phyloP scores from a whole-genome alignment of 1,284 basidiomycete genomes.

The Termitomyces sp. region DNA sequence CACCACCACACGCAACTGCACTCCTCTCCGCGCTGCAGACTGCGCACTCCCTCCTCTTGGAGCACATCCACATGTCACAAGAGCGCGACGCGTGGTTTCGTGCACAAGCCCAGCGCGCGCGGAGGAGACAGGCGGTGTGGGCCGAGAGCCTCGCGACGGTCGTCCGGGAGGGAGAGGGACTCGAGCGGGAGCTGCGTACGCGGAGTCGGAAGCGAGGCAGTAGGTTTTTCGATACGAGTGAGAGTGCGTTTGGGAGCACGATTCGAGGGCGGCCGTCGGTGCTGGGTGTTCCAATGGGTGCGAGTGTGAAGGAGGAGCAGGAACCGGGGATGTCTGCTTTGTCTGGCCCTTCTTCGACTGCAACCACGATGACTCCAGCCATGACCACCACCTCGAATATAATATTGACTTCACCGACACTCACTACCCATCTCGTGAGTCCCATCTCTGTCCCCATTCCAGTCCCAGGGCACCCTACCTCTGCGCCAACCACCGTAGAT shows the following conservation, averaged over 20 bases:
- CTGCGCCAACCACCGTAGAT: background rate
- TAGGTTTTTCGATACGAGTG: constrained; percentile 39
- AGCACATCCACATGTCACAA: constrained; percentile 70
- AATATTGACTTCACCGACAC: background rate
- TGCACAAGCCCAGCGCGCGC: constrained; percentile 59
- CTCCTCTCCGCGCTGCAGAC: constrained; percentile 44
- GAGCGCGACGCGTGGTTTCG: constrained; percentile 84
- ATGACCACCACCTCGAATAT: no score
- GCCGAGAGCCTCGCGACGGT: constrained; percentile 88
- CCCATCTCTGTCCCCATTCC: background rate
- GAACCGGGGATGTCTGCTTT: no score
- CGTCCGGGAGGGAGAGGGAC: constrained; percentile 80
- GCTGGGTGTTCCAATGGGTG: background rate
- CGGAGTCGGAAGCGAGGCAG: constrained; percentile 55
- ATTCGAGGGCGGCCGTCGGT: constrained; percentile 19
- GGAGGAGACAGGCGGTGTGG: constrained; percentile 78
- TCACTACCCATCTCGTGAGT: background rate
- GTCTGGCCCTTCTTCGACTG: no score
- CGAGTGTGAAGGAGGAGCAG: background rate
- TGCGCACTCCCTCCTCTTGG: constrained; percentile 57
- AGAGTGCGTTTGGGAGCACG: constrained; percentile 15
- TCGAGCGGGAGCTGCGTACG: constrained; percentile 76
- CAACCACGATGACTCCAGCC: no score
- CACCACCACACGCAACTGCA: background rate
- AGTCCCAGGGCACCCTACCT: no score